Conservation (phyloP, 2,329 filamentous ascomycete genomes). For the Penicillium brevicompactum region DNA sequence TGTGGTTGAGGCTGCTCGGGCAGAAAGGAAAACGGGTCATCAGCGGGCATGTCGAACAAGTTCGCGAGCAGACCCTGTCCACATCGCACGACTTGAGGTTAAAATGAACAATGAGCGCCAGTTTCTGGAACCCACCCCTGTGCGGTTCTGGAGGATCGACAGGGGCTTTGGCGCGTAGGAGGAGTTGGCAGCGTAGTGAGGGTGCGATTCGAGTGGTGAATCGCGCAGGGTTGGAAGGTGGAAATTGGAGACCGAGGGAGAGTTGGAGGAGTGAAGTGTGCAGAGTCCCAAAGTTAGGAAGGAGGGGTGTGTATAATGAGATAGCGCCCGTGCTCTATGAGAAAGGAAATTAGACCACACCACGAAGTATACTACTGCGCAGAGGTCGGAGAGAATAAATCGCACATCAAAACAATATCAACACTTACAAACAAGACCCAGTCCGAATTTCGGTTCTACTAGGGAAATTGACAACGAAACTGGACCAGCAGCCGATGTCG, state of each 20-base stretch:
- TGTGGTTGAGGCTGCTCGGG: conserved; percentile 36
- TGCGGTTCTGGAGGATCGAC: conserved; percentile 18
- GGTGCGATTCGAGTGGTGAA: background rate
- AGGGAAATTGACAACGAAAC: conserved; percentile 5
- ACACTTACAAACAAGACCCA: background rate
- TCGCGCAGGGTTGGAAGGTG: background rate
- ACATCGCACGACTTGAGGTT: conserved; percentile 32
- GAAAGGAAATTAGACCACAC: conserved; percentile 5
- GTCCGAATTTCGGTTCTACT: background rate
- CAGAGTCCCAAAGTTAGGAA: conserved; percentile 4
- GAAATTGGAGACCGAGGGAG: background rate
- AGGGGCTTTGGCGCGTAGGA: conserved; percentile 15
- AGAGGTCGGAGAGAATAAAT: background rate
- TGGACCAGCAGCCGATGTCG: conserved; percentile 9
- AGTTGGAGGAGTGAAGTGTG: background rate
- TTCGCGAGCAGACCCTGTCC: conserved; percentile 35
- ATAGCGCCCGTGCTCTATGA: background rate
- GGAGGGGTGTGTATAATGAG: conserved; percentile 3
- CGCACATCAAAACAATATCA: background rate
- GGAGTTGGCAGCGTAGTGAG: background rate
- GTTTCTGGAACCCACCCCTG: conserved; percentile 15
- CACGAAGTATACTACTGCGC: background rate
- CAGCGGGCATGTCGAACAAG: conserved; percentile 34
- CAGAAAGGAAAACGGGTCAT: conserved; percentile 41
- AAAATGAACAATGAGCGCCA: conserved; percentile 16